Evolutionary conservation across 164 flowering plant genomes (phyloP), one percentile per base, ranked within the genome.

Genomic region (Nelumbo lutea): DNA sequence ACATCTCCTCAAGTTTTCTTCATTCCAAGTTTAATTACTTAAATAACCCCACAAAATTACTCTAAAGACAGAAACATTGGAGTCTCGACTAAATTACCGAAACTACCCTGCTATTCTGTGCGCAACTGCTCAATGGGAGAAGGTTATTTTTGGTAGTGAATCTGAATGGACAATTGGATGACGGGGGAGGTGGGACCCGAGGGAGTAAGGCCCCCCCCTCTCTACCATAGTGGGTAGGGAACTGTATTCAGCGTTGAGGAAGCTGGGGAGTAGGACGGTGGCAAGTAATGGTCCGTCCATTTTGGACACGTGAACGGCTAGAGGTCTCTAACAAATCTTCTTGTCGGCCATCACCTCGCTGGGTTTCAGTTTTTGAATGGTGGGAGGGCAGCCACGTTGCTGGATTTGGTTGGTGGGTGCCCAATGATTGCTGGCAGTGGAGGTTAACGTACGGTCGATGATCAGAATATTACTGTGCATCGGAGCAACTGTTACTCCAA

Each of bases 301-400:
- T 51, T 27, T 2, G 0, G 4, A 60, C 66, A 72, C 75, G 75
- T 72, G 75, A 61, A 67, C 66, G 75, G 66, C 38, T 42, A 11
- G 47, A 13, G 46, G 47, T 46, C 38, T 71, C 65, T 27, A 66
- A 66, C 66, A 61, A 51, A 66, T 66, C 60, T 11, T 71, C 13
- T 45, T 72, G 75, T 72, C 75, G 75, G 75, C 75, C 66, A 72
- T 64, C 69, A 50, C 55, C 68, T 69, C 5, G 38, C 15, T 43
- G 2, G 10, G 38, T 13, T 9, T 48, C 15, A 47, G 15, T 46
- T 66, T 69, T 53, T 66, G 1, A 5, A 6, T 50, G 53, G 9
- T 47, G 9, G 9, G 42, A 0, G 55, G 11, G 6, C 0, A 5
- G 65, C 65, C 75, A 72, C 70, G 75, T 72, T 43, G 53, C 53